phyloP scores from a whole-genome alignment of 2,329 filamentous ascomycete species.

The Aspergillus sp. region DNA sequence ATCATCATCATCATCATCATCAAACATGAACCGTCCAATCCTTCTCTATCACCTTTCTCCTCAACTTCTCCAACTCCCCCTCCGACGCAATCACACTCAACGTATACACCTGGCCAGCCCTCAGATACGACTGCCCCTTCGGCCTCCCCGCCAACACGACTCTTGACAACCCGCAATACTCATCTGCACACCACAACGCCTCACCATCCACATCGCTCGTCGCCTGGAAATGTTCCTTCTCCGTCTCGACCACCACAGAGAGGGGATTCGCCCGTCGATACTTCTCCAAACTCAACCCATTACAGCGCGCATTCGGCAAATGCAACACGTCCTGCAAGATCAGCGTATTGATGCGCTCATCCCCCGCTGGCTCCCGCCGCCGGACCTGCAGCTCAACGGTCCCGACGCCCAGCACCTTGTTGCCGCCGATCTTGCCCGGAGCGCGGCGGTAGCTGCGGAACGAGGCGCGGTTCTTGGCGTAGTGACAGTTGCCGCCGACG shows the following conservation, averaged over 20 bases:
- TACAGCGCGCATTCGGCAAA: constrained; percentile 20
- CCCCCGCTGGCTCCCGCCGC: constrained; percentile 7
- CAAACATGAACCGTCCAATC: constrained; percentile 1
- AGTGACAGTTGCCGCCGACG: constrained; percentile 17
- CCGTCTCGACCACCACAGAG: constrained; percentile 1
- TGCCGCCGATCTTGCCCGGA: constrained; percentile 15
- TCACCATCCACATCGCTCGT: constrained; percentile 11
- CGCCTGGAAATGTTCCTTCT: constrained; percentile 8
- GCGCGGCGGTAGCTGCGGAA: constrained; percentile 21
- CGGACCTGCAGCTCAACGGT: constrained; percentile 17
- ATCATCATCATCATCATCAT: background rate
- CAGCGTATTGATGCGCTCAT: constrained; percentile 12
- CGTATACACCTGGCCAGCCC: constrained; percentile 4
- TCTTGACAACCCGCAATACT: constrained; percentile 11
- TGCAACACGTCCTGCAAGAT: constrained; percentile 20
- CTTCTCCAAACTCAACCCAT: constrained; percentile 17
- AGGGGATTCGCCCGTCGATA: constrained; percentile 8
- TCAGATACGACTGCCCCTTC: constrained; percentile 7
- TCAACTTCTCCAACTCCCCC: constrained; percentile 18
- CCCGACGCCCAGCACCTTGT: constrained; percentile 19
- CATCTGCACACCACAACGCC: constrained; percentile 16
- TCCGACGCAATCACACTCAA: constrained; percentile 16
- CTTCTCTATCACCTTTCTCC: constrained; percentile 11
- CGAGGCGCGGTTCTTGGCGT: constrained; percentile 22
- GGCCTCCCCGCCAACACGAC: constrained; percentile 20